Evolutionary conservation across 2,329 filamentous ascomycete genomes (phyloP).

Genomic region (Capronia americana): DNA sequence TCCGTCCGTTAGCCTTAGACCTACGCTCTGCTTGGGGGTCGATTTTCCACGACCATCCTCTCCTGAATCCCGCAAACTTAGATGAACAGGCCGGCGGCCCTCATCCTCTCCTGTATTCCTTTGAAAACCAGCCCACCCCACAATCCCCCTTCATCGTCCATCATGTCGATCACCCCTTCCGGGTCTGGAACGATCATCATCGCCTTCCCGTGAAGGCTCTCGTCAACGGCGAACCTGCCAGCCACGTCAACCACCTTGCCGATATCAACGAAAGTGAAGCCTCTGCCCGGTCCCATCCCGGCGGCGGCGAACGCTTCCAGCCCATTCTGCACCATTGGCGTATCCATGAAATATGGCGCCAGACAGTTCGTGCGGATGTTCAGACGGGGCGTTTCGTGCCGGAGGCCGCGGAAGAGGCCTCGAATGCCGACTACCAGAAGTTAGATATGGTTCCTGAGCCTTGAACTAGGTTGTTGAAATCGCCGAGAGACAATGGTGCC

Average conservation of each 20-base stretch:
- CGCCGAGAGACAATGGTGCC: not conserved
- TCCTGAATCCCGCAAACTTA: not conserved
- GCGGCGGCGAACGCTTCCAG: slow-evolving; percentile 11
- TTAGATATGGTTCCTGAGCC: not conserved
- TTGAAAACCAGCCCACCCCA: slow-evolving; percentile 17
- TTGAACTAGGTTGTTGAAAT: not conserved
- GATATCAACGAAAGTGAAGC: slow-evolving; percentile 15
- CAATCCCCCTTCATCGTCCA: slow-evolving; percentile 19
- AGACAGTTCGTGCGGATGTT: slow-evolving; percentile 22
- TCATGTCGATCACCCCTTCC: slow-evolving; percentile 11
- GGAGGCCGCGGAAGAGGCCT: slow-evolving; percentile 33
- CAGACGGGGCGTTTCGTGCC: slow-evolving; percentile 18
- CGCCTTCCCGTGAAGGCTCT: slow-evolving; percentile 16
- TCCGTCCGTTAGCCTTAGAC: not conserved
- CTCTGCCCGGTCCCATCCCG: slow-evolving; percentile 15
- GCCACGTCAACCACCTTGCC: slow-evolving; percentile 21
- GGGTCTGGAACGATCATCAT: slow-evolving; percentile 10
- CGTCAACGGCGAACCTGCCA: slow-evolving; percentile 18
- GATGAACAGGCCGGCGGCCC: slow-evolving; percentile 16
- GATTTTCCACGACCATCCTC: not conserved
- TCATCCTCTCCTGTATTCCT: slow-evolving; percentile 12
- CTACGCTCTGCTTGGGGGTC: not conserved
- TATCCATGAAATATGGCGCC: slow-evolving; percentile 19
- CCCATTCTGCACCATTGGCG: slow-evolving; percentile 4
- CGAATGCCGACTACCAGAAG: slow-evolving; percentile 27